Evolutionary conservation across 176 grass and related monocot species (phyloP).

Genomic region (Zoysia japonica): DNA sequence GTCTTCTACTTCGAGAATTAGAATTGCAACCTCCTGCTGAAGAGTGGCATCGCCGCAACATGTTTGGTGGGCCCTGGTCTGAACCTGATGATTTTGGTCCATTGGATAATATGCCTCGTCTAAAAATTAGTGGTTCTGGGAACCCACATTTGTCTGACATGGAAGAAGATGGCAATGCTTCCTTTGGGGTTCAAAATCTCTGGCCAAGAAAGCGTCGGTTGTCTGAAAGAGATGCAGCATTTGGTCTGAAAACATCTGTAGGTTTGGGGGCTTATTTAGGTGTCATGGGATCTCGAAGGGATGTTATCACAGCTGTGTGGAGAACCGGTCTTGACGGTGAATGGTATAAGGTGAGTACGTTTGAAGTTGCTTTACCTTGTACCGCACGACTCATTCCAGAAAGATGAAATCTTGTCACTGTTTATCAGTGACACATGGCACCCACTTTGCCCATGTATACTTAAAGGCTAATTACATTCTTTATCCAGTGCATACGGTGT

Average conservation of each 20-base stretch:
- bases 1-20: constrained; percentile 92
- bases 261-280: constrained; percentile 93
- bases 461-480: background rate
- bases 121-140: constrained; percentile 60
- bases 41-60: constrained; percentile 98
- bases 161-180: constrained; percentile 55
- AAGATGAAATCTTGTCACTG: background rate
- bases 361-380: constrained; percentile 12
- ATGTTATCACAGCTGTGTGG: constrained; percentile 93
- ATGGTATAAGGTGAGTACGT: constrained; percentile 87
- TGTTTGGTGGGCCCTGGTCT: constrained; percentile 99
- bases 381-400: background rate
- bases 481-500: constrained; percentile 84
- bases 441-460: background rate
- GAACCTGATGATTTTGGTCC: constrained; percentile 88
- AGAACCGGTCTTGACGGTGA: constrained; percentile 88
- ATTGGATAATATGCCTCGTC: constrained; percentile 67
- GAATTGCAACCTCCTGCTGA: constrained; percentile 95
- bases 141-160: constrained; percentile 50
- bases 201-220: constrained; percentile 95
- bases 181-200: constrained; percentile 60
- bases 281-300: constrained; percentile 97
- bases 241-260: constrained; percentile 96
- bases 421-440: background rate
- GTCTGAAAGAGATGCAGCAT: constrained; percentile 97